Conservation (phyloP, 2,329 filamentous ascomycete genomes). For the Triangularia verruculosa region DNA sequence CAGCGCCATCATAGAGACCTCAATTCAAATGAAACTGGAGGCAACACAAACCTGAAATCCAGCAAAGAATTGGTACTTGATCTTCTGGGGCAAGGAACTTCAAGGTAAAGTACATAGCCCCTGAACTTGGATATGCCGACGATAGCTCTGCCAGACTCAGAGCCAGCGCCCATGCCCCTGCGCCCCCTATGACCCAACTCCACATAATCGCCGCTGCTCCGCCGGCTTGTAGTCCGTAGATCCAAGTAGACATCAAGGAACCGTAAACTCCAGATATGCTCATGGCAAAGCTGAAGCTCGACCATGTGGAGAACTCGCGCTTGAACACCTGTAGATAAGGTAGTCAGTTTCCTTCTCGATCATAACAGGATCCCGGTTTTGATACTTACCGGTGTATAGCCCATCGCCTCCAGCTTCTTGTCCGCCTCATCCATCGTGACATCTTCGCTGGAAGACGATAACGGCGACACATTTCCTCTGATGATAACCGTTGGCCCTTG, state of each 20-base stretch:
- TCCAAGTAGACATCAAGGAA: slow-evolving; percentile 52
- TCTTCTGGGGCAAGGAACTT: slow-evolving; percentile 46
- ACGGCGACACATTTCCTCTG: slow-evolving; percentile 12
- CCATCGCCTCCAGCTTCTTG: slow-evolving; percentile 36
- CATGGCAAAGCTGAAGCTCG: slow-evolving; percentile 57
- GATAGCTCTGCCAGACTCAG: slow-evolving; percentile 52
- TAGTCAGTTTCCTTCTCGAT: not conserved
- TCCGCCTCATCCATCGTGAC: slow-evolving; percentile 26
- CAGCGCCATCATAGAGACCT: too few species aligned
- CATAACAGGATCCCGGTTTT: too few species aligned
- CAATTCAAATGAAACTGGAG: too few species aligned
- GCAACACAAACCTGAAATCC: slow-evolving; percentile 35
- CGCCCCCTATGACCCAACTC: slow-evolving; percentile 55
- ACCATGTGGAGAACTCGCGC: slow-evolving; percentile 57
- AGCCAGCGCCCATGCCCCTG: slow-evolving; percentile 53
- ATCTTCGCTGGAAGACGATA: slow-evolving; percentile 8
- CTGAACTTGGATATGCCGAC: slow-evolving; percentile 52
- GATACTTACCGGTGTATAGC: slow-evolving; percentile 37
- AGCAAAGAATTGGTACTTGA: slow-evolving; percentile 46
- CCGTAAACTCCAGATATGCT: slow-evolving; percentile 53
- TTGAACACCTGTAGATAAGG: slow-evolving; percentile 51
- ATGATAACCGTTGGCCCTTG: not conserved
- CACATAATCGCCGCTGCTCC: slow-evolving; percentile 53
- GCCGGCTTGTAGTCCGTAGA: slow-evolving; percentile 49
- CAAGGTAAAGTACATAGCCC: slow-evolving; percentile 47